Percentiles rank a stretch among this genome's conserved stretches.
These are phyloP conservation scores for Orbilia blumenaviensis DNA, from an alignment of 2,329 filamentous ascomycete species.

Conservation along the genomic window DNA sequence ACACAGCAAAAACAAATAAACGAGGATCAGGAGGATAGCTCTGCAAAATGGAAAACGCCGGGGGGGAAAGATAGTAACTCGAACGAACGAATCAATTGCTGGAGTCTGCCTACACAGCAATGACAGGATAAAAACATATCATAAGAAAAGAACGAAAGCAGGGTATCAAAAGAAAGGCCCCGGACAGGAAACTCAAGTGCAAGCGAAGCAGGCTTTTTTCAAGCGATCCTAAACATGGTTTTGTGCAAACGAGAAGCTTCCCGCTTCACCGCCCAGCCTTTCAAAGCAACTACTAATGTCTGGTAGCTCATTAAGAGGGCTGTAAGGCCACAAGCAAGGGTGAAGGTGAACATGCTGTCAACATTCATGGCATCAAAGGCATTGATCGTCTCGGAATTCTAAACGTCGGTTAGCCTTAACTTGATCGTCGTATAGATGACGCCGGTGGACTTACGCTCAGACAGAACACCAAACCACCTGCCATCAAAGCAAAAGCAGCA, in stretches of 20 bases:
- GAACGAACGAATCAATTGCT: not conserved
- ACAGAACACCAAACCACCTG: conserved; percentile 92
- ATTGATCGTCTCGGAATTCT: conserved; percentile 78
- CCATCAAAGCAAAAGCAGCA: conserved; percentile 82
- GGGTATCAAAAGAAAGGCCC: conserved; percentile 5
- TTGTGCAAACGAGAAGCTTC: conserved; percentile 44
- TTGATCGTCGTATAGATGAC: not conserved
- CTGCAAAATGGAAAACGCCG: conserved; percentile 13
- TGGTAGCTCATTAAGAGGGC: conserved; percentile 87
- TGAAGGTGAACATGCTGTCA: conserved; percentile 94
- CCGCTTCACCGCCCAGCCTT: conserved; percentile 78
- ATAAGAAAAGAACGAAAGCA: not conserved
- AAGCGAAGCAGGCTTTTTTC: not conserved
- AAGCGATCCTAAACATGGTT: conserved; percentile 39
- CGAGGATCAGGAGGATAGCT: not conserved
- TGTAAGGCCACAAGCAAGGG: conserved; percentile 82
- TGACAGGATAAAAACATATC: not conserved
- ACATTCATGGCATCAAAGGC: conserved; percentile 71
- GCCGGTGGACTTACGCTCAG: conserved; percentile 72
- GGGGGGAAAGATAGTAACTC: not conserved
- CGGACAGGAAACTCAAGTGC: not conserved
- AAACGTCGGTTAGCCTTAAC: conserved; percentile 2
- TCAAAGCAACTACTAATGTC: conserved; percentile 79
- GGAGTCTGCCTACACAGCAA: not conserved
- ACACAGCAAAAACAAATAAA: not conserved